phyloP scores from a whole-genome alignment of 768 basidiomycete genomes.

The Mycena indigotica region DNA sequence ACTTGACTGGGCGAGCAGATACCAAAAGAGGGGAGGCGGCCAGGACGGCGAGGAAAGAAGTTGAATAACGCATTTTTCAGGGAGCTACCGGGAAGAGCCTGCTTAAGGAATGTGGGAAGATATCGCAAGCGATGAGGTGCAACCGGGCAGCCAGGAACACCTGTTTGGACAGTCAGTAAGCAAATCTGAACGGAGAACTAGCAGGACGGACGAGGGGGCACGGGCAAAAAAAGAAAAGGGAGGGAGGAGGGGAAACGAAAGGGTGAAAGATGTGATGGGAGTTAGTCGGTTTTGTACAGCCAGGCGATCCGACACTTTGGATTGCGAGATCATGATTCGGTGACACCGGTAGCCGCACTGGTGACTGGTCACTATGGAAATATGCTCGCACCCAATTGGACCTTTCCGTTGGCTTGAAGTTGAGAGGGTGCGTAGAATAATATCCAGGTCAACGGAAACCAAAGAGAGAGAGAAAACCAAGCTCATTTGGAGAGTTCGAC shows the following conservation, averaged over 20 bases:
- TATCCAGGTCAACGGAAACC: not conserved
- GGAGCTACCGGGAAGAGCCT: conserved; percentile 33
- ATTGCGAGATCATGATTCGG: conserved; percentile 23
- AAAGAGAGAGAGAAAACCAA: no score
- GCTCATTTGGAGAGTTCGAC: no score
- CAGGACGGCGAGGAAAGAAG: conserved; percentile 42
- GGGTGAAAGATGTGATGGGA: conserved; percentile 31
- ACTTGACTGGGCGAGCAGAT: conserved; percentile 52
- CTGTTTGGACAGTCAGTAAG: conserved; percentile 25
- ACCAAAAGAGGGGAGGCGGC: conserved; percentile 45
- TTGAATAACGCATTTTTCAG: conserved; percentile 49
- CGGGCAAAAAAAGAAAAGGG: conserved; percentile 29
- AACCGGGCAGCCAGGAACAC: conserved; percentile 70
- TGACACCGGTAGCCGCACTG: conserved; percentile 7
- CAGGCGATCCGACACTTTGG: conserved; percentile 28
- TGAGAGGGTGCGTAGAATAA: not conserved
- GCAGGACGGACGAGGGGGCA: not conserved
- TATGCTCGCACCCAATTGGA: no score
- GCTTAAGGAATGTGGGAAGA: conserved; percentile 35
- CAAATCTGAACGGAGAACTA: not conserved
- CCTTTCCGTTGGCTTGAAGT: no score
- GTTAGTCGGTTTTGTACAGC: conserved; percentile 38
- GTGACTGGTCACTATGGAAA: conserved; percentile 12
- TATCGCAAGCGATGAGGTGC: conserved; percentile 45
- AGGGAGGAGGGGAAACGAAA: conserved; percentile 29